Evolutionary conservation across 2,329 filamentous ascomycete species (phyloP).

Genomic region (Hansfordia pulvinata): DNA sequence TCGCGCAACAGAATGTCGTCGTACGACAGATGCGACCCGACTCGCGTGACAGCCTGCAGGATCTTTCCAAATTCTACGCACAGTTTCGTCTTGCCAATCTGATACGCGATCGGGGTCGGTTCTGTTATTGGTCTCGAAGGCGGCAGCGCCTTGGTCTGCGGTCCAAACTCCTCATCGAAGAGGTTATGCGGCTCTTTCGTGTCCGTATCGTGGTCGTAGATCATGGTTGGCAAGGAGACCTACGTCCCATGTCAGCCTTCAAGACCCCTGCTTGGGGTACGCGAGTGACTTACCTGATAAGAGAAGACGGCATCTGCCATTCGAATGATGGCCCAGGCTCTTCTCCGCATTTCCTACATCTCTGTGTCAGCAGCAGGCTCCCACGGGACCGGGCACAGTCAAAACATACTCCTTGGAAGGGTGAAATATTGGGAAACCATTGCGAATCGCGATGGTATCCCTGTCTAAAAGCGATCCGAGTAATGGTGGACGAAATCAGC

Average conservation of each 20-base stretch:
- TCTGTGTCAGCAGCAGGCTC: slow-evolving; percentile 2
- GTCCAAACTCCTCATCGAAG: slow-evolving; percentile 68
- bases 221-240: slow-evolving; percentile 52
- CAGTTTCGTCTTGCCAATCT: slow-evolving; percentile 61
- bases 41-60: slow-evolving; percentile 46
- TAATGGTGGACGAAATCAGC: slow-evolving; percentile 40
- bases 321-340: slow-evolving; percentile 57
- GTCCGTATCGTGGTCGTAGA: slow-evolving; percentile 62
- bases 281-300: slow-evolving; percentile 53
- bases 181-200: slow-evolving; percentile 64
- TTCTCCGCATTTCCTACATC: slow-evolving; percentile 52
- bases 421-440: slow-evolving; percentile 57
- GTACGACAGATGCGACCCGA: slow-evolving; percentile 42
- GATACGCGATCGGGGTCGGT: slow-evolving; percentile 64
- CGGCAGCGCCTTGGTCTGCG: slow-evolving; percentile 53
- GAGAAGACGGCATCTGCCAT: slow-evolving; percentile 68
- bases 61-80: slow-evolving; percentile 59
- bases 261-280: no score
- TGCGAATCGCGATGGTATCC: slow-evolving; percentile 68
- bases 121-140: slow-evolving; percentile 53
- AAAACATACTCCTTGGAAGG: slow-evolving; percentile 52
- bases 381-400: background rate
- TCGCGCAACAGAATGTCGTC: slow-evolving; percentile 53
- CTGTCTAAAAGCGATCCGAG: slow-evolving; percentile 51
- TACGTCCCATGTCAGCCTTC: no score